A percentile compares a stretch with the other conserved stretches of the same genome.
These are phyloP conservation scores for Hanseniaspora hatyaiensis DNA, from an alignment of 805 yeast genomes.

Conservation along the genomic window DNA sequence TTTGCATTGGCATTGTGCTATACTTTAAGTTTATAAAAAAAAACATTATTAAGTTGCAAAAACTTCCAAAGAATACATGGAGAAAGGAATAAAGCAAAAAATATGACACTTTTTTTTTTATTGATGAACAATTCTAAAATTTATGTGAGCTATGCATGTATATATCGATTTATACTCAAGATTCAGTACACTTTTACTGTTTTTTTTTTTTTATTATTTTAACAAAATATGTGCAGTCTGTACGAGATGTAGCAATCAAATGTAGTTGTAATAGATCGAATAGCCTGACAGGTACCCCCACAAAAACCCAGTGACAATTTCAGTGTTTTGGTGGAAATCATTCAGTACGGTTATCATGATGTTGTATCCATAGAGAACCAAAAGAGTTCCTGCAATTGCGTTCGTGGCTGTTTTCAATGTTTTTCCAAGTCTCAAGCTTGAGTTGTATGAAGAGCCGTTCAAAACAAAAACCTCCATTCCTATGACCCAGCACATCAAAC, in stretches of 20 bases:
- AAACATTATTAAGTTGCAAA: constrained; percentile 55
- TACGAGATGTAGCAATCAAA: too few species aligned
- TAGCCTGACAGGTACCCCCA: constrained; percentile 14
- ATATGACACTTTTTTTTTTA: too few species aligned
- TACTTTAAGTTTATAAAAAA: constrained; percentile 55
- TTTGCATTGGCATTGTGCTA: constrained; percentile 49
- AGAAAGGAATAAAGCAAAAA: constrained; percentile 28
- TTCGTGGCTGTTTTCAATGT: background rate
- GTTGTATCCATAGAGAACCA: constrained; percentile 11
- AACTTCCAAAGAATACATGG: constrained; percentile 68
- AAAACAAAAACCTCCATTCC: constrained; percentile 13
- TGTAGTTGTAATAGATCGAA: constrained; percentile 24
- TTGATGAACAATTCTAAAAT: too few species aligned
- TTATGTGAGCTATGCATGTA: too few species aligned
- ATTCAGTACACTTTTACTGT: too few species aligned
- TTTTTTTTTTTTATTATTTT: too few species aligned
- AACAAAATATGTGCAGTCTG: too few species aligned
- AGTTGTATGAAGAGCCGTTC: constrained; percentile 2
- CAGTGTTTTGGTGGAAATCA: constrained; percentile 6
- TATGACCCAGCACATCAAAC: constrained; percentile 25
- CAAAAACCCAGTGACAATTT: constrained; percentile 29
- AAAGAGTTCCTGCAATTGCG: background rate
- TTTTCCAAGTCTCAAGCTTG: constrained; percentile 1
- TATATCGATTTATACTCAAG: too few species aligned
- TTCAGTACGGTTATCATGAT: constrained; percentile 9